Evolutionary conservation across 2,329 filamentous ascomycete genomes (phyloP).

Genomic region (Ambrosiella beaveri): DNA sequence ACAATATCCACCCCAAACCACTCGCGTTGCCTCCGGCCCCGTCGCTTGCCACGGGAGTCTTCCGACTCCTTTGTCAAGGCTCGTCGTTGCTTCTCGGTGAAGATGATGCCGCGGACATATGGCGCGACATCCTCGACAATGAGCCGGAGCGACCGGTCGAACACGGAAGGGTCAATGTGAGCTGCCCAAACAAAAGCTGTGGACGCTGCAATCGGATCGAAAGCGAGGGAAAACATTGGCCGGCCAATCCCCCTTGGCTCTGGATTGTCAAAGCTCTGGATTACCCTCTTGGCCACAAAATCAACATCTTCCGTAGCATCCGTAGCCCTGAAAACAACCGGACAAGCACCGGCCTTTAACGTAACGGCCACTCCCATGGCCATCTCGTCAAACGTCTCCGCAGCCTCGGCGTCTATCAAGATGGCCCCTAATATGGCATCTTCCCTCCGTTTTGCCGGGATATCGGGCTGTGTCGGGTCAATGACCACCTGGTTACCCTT

Average conservation of each 20-base stretch:
- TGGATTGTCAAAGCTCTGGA: conserved; percentile 6
- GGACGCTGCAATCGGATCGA: conserved; percentile 40
- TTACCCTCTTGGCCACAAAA: conserved; percentile 17
- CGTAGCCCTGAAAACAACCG: neutral
- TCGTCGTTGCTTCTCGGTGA: conserved; percentile 55
- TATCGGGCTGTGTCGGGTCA: conserved; percentile 45
- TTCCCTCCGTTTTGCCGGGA: conserved; percentile 29
- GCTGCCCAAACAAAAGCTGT: conserved; percentile 6
- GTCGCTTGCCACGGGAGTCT: conserved; percentile 25
- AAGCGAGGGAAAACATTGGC: conserved; percentile 25
- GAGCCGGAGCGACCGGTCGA: conserved; percentile 51
- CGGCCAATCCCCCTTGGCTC: conserved; percentile 12
- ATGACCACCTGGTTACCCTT: conserved; percentile 26
- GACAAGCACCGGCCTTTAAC: conserved; percentile 3
- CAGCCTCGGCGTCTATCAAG: conserved; percentile 29
- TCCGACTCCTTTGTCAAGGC: conserved; percentile 13
- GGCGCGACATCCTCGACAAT: conserved; percentile 69
- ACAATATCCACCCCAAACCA: conserved; percentile 4
- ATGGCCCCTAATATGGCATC: conserved; percentile 33
- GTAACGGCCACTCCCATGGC: neutral
- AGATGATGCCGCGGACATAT: conserved; percentile 71
- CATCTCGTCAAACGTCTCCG: conserved; percentile 17
- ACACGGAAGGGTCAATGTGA: conserved; percentile 48
- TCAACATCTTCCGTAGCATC: neutral
- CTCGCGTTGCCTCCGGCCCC: neutral